These are phyloP conservation scores for Ceratocystiopsis sp. DNA, from an alignment of 2,329 filamentous ascomycete genomes.

Conservation along the genomic window DNA sequence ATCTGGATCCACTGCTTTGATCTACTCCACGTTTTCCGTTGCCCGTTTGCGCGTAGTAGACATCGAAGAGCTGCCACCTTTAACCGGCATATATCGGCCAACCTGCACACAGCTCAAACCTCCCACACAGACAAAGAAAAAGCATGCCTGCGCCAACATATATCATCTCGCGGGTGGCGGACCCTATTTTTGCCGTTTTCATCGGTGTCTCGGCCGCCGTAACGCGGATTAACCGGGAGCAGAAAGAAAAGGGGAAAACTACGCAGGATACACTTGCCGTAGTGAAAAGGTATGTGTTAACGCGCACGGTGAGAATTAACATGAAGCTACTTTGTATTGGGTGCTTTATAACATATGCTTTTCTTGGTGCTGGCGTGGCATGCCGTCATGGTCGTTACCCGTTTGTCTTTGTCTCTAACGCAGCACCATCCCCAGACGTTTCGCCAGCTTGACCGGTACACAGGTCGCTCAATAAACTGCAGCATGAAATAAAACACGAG, in stretches of 20 bases:
- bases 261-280: slow-evolving; percentile 31
- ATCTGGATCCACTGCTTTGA: not conserved
- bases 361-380: no score
- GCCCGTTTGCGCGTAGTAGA: no score
- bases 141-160: slow-evolving; percentile 37
- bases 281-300: slow-evolving; percentile 25
- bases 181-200: slow-evolving; percentile 40
- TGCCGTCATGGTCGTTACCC: no score
- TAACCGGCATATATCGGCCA: no score
- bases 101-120: no score
- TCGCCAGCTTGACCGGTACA: no score
- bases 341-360: no score
- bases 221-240: slow-evolving; percentile 41
- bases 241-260: slow-evolving; percentile 38
- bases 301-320: not conserved
- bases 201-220: slow-evolving; percentile 39
- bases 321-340: no score
- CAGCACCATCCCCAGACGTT: no score
- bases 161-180: slow-evolving; percentile 41
- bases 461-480: no score
- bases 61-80: not conserved
- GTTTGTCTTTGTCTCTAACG: no score
- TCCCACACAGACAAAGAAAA: not conserved
- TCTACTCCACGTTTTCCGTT: not conserved
- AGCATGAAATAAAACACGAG: no score